Conservation (phyloP, 768 basidiomycete genomes). For the Rhodosporidiobolus odoratus region DNA sequence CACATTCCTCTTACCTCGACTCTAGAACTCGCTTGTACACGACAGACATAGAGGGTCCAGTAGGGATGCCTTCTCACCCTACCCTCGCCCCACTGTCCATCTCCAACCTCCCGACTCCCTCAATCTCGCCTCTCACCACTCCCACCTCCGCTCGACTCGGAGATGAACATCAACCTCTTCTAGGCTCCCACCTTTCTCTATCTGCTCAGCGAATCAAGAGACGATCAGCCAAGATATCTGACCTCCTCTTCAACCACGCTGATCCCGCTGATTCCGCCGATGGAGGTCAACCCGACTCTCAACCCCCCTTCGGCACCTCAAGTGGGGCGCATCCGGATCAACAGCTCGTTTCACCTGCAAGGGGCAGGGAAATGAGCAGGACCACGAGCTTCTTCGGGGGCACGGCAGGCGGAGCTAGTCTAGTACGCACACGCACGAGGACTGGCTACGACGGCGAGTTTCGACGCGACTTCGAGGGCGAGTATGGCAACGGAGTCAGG, state of each 20-base stretch:
- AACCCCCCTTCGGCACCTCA: too few species aligned
- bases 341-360: background rate
- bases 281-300: background rate
- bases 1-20: background rate
- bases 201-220: background rate
- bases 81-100: background rate
- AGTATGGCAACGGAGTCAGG: conserved; percentile 41
- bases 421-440: background rate
- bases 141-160: background rate
- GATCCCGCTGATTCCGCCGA: too few species aligned
- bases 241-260: background rate
- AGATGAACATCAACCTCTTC: background rate
- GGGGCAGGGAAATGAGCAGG: background rate
- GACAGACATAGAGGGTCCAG: background rate
- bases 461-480: conserved; percentile 25
- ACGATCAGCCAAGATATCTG: background rate
- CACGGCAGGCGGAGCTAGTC: background rate
- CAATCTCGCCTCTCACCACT: background rate
- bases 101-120: background rate
- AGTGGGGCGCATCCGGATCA: too few species aligned
- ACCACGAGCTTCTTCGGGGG: conserved; percentile 1
- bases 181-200: background rate
- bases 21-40: background rate
- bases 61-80: too few species aligned
- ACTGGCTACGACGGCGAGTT: conserved; percentile 35